Evolutionary conservation across 257 asterid species (phyloP).

Genomic region (Striga asiatica): DNA sequence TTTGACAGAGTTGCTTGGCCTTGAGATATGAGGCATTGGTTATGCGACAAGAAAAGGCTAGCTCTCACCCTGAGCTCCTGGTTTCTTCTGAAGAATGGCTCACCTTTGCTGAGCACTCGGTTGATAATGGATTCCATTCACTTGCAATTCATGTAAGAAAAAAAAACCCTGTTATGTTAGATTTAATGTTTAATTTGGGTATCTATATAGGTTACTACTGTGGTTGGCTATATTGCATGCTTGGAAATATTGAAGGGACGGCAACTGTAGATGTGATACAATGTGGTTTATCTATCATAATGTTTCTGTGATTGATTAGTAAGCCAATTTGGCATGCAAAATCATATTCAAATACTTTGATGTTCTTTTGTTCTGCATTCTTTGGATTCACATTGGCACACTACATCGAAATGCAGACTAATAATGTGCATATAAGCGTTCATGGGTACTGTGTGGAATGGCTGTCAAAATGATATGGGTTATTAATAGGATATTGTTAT

Average conservation of each 20-base stretch:
- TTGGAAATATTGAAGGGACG: not conserved
- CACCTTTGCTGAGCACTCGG: constrained; percentile 52
- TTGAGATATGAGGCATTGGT: constrained; percentile 83
- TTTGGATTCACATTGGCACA: not conserved
- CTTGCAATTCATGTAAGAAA: constrained; percentile 54
- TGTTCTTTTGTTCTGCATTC: constrained; percentile 6
- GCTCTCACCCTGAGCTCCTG: constrained; percentile 35
- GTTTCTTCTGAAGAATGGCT: constrained; percentile 69
- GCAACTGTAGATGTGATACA: not conserved
- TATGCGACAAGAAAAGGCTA: constrained; percentile 56
- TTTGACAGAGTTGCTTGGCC: constrained; percentile 66
- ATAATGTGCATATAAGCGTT: too few relatives aligned
- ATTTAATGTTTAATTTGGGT: not conserved
- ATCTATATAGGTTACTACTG: not conserved
- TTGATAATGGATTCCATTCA: constrained; percentile 52
- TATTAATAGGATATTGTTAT: not conserved
- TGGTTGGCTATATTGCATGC: not conserved
- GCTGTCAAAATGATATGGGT: too few relatives aligned
- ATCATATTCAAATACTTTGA: not conserved
- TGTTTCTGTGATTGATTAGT: not conserved
- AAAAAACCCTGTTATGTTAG: not conserved
- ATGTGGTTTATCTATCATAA: not conserved
- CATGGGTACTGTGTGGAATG: too few relatives aligned
- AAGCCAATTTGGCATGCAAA: not conserved
- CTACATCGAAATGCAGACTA: not conserved